Evolutionary conservation across 1,284 basidiomycete genomes (phyloP).

Genomic region (Rhodotorula sp.): DNA sequence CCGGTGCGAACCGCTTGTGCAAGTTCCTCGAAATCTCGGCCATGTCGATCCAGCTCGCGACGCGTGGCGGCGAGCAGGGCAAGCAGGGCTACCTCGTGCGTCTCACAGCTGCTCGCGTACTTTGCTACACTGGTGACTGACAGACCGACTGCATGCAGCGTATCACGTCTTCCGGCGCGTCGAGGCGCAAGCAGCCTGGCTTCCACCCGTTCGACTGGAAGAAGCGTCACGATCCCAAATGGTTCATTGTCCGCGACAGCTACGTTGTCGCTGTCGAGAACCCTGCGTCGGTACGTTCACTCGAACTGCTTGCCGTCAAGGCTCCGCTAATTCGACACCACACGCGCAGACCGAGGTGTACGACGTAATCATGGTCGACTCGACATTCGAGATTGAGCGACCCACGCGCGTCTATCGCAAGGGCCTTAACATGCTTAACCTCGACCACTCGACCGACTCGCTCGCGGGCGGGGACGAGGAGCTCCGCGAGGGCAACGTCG

Average conservation of each 20-base stretch:
- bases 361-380: constrained; percentile 93
- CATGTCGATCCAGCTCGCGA: constrained; percentile 78
- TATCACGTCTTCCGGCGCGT: constrained; percentile 54
- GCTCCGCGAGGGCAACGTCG: constrained; percentile 26
- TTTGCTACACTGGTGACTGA: background rate
- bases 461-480: constrained; percentile 36
- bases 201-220: constrained; percentile 62
- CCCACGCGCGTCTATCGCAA: constrained; percentile 60
- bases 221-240: constrained; percentile 71
- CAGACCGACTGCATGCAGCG: constrained; percentile 49
- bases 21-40: constrained; percentile 95
- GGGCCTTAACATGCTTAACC: constrained; percentile 63
- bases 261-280: constrained; percentile 87
- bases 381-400: constrained; percentile 79
- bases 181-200: constrained; percentile 49
- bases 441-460: constrained; percentile 42
- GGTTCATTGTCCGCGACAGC: constrained; percentile 93
- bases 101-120: background rate
- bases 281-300: constrained; percentile 69
- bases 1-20: constrained; percentile 85
- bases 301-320: background rate
- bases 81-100: constrained; percentile 79
- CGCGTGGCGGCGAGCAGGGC: constrained; percentile 72
- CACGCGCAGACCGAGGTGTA: constrained; percentile 66
- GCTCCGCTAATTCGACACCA: background rate